Base-by-base conservation (phyloP, 345 rosid genomes). In the Rhizophora mangle region DNA sequence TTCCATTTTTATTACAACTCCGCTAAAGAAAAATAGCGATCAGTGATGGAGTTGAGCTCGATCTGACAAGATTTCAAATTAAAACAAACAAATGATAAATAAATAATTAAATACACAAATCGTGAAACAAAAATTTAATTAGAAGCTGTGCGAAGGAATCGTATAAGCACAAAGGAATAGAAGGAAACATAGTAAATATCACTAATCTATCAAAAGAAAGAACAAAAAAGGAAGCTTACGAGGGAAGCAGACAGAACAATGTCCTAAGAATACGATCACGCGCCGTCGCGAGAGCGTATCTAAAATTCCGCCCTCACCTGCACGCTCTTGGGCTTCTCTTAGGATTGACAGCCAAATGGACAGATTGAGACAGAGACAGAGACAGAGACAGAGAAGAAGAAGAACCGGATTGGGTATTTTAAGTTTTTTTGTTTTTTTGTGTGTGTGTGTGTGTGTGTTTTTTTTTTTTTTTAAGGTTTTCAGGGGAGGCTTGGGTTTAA, bases 191-290 rank as follows among this genome's bases (percentile, higher is more conserved):
- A 5, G 7, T 4, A 60, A 43, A 13, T 10, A 11, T 43, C 0
- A 3, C 18, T 43, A 43, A 43, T 43, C 18, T 11, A 43, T 43
- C 6, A 2, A 24, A 8, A 26, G 20, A 6, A 53, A 22, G 24
- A 24, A 10, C 36, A 59, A n/a, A 49, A 6, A 20, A 6, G 11
- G 13, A 29, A 8, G 18, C 56, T 65, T 53, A 32, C 60, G 57
- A 58, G 64, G 68, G 78, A 61, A 61, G 58, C 5, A 54, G 43
- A 63, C 24, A 56, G 39, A 65, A 75, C 1, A 59, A 34, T 61
- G 63, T 43, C 53, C 27, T 60, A 24, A 0, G 76, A 71, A 13
- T 13, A 43, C 5, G 49, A 13, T 36, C 49, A 29, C 5, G 63
- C 70, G 54, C 43, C 19, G 62, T 58, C 77, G 62, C 16, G 52